Base-by-base conservation (phyloP, 139 green algal genomes). In the Asterochloris sp. region DNA sequence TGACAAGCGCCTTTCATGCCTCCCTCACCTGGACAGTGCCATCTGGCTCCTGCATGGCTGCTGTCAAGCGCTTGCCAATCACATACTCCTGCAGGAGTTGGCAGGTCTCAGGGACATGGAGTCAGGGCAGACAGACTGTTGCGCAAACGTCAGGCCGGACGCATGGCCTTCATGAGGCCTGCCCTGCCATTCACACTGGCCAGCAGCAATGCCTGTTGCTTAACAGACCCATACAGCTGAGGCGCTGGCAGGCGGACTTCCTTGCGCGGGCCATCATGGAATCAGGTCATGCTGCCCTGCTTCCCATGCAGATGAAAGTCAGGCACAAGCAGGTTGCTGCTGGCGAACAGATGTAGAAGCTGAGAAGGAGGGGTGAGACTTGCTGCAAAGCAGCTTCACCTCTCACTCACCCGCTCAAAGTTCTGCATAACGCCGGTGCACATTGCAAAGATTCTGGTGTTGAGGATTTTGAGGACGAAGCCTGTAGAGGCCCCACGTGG, bases 1-100 rank as follows among this genome's bases (percentile, higher is more conserved):
- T 6, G 38, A 54, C 38, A 54, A 54, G 38, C 38, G 38, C 38
- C 4, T 54, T 54, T 6, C 38, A 54, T 54, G 38, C 4, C 38
- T 6, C 38, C 38, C 38, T 54, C 38, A 54, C 38, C 6, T 54
- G 38, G 6, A 54, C 38, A 54, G 4, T 54, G 38, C 38, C 38
- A 6, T 54, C 38, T 54, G 38, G 38, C 38, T 54, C 76, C 47
- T 80, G 76, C 60, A 80, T 21, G 12, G 76, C 76, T 67, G 67
- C 76, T 23, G 76, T 80, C 17, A 80, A 69, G n/a, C 38, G 68
- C 26, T n/a, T 80, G 76, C 76, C 76, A 69, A 80, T 80, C 24
- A 80, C 76, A 69, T 80, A 80, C n/a, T 80, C 76, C 76, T 62
- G 29, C 61, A 69, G 47, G 60, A 80, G 24, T 6, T 2, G 2